Evolutionary conservation across 2,329 filamentous ascomycete species (phyloP).

Genomic region (Dryadomyces quercus-mongolicae): DNA sequence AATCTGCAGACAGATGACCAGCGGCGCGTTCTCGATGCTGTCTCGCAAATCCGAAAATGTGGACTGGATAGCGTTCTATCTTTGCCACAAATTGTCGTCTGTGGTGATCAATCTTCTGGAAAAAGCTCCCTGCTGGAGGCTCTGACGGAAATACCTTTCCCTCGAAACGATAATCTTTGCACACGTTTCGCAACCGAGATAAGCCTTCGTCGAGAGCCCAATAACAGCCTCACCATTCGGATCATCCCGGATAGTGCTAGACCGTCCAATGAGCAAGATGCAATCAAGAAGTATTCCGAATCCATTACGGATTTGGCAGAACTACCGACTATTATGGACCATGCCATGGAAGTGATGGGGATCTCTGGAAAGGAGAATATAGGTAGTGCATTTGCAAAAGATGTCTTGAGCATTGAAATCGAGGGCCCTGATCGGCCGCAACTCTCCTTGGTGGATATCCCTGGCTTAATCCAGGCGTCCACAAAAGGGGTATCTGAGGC

Average conservation of each 20-base stretch:
- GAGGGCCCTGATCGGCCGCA: not conserved
- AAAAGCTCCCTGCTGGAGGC: not conserved
- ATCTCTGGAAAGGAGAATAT: not conserved
- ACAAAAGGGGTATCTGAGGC: not conserved
- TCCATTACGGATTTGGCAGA: not conserved
- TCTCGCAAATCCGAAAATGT: not conserved
- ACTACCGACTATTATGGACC: not conserved
- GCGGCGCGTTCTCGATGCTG: not conserved
- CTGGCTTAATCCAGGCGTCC: not conserved
- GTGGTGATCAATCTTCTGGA: not conserved
- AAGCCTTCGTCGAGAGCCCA: not conserved
- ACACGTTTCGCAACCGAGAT: not conserved
- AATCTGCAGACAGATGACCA: conserved; percentile 1
- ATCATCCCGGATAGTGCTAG: not conserved
- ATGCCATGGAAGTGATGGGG: not conserved
- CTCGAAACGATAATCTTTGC: not conserved
- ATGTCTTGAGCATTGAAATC: not conserved
- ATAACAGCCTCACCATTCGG: not conserved
- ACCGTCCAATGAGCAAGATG: not conserved
- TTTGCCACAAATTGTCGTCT: not conserved
- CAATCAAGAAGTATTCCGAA: not conserved
- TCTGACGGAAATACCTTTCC: not conserved
- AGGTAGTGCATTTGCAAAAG: not conserved
- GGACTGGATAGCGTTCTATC: not conserved
- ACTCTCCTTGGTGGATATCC: not conserved